Evolutionary conservation across 768 basidiomycete species (phyloP).

Genomic region (Termitomyces sp.): DNA sequence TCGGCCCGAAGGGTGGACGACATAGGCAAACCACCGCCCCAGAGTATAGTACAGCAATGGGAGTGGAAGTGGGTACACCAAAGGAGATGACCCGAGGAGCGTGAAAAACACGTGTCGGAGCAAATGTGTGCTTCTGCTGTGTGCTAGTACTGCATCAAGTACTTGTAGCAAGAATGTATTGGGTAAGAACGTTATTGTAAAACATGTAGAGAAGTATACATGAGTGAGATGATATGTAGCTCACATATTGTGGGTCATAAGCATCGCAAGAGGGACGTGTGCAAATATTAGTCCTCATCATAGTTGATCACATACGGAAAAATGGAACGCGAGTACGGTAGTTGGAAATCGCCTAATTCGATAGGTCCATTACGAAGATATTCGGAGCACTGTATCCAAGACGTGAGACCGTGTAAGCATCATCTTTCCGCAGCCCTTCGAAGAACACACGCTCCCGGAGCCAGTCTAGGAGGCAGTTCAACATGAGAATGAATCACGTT

Average conservation of each 20-base stretch:
- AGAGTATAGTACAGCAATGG: not conserved
- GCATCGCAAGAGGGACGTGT: not conserved
- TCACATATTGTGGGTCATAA: not conserved
- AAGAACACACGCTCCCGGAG: conserved; percentile 69
- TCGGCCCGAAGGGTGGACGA: too few species aligned
- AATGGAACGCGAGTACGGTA: not conserved
- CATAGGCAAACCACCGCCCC: too few species aligned
- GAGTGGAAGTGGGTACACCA: not conserved
- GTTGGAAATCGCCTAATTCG: conserved; percentile 25
- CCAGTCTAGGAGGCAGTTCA: conserved; percentile 49
- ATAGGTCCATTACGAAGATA: conserved; percentile 67
- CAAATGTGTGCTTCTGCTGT: not conserved
- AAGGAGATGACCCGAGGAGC: not conserved
- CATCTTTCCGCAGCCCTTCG: conserved; percentile 56
- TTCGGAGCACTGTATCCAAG: conserved; percentile 79
- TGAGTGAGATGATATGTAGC: not conserved
- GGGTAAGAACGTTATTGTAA: not conserved
- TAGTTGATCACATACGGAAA: not conserved
- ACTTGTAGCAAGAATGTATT: too few species aligned
- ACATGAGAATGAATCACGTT: not conserved
- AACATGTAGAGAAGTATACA: not conserved
- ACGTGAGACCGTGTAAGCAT: conserved; percentile 49
- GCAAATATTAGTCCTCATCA: not conserved
- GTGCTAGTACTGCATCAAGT: not conserved
- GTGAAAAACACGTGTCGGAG: not conserved